These are phyloP conservation scores for Colletotrichum echinochloae DNA, from an alignment of 2,329 filamentous ascomycete species.

Conservation along the genomic window DNA sequence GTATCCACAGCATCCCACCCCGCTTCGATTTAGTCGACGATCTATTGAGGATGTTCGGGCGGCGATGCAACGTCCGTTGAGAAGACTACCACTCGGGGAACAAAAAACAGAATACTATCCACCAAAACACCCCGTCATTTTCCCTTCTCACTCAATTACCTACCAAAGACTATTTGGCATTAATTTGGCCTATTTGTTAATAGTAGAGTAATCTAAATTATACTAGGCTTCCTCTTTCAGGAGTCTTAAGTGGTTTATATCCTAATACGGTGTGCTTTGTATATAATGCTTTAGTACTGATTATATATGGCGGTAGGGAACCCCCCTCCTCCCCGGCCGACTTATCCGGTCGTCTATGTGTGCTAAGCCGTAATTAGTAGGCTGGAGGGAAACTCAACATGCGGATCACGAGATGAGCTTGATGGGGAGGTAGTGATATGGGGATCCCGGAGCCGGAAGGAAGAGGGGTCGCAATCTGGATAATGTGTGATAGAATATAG, in stretches of 20 bases:
- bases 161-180: no score
- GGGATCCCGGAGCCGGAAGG: conserved; percentile 25
- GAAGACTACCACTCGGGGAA: conserved; percentile 10
- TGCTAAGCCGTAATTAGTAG: conserved; percentile 16
- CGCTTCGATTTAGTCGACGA: conserved; percentile 3
- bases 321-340: conserved; percentile 14
- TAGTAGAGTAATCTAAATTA: no score
- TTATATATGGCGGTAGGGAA: no score
- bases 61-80: conserved; percentile 23
- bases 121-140: no score
- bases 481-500: not conserved
- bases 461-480: not conserved
- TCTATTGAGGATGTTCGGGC: conserved; percentile 9
- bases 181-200: no score
- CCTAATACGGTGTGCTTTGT: no score
- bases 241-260: no score
- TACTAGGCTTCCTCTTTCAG: no score
- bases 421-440: not conserved
- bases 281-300: no score
- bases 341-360: not conserved
- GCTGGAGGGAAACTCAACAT: conserved; percentile 10
- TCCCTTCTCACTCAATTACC: no score
- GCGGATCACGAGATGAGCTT: conserved; percentile 1
- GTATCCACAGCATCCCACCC: conserved; percentile 1
- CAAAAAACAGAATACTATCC: no score